Evolutionary conservation across 2,329 filamentous ascomycete genomes (phyloP).

Genomic region (Neopestalotiopsis sp.): DNA sequence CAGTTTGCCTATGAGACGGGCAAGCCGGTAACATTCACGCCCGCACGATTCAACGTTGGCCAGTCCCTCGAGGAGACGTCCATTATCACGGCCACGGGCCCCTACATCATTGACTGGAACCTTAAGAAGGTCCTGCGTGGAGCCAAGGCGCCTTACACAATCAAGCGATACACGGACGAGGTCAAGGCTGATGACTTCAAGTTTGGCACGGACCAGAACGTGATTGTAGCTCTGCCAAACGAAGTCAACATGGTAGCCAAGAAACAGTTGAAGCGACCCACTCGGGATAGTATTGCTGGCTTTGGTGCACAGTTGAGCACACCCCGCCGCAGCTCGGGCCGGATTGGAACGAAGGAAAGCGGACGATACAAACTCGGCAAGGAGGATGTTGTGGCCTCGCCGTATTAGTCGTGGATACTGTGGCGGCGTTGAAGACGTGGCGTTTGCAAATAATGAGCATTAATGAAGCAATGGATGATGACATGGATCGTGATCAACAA

Average conservation of each 20-base stretch:
- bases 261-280: slow-evolving; percentile 82
- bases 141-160: slow-evolving; percentile 87
- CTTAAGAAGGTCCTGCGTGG: slow-evolving; percentile 86
- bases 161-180: slow-evolving; percentile 94
- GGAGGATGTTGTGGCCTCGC: slow-evolving; percentile 82
- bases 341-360: slow-evolving; percentile 58
- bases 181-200: slow-evolving; percentile 99
- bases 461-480: not conserved
- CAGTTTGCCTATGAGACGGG: slow-evolving; percentile 98
- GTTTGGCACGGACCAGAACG: slow-evolving; percentile 95
- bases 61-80: slow-evolving; percentile 83
- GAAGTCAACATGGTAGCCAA: slow-evolving; percentile 98
- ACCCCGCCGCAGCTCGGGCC: slow-evolving; percentile 54
- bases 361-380: slow-evolving; percentile 75
- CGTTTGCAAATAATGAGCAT: not conserved
- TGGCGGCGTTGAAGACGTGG: not conserved
- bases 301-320: slow-evolving; percentile 54
- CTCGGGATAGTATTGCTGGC: slow-evolving; percentile 87
- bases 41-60: slow-evolving; percentile 92
- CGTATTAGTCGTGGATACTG: slow-evolving; percentile 46
- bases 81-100: slow-evolving; percentile 95
- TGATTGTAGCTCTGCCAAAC: slow-evolving; percentile 95
- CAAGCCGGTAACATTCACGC: slow-evolving; percentile 83
- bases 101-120: slow-evolving; percentile 96
- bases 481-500: not conserved